phyloP scores from a whole-genome alignment of 306 rosid genomes.

The Crotalaria pallida region DNA sequence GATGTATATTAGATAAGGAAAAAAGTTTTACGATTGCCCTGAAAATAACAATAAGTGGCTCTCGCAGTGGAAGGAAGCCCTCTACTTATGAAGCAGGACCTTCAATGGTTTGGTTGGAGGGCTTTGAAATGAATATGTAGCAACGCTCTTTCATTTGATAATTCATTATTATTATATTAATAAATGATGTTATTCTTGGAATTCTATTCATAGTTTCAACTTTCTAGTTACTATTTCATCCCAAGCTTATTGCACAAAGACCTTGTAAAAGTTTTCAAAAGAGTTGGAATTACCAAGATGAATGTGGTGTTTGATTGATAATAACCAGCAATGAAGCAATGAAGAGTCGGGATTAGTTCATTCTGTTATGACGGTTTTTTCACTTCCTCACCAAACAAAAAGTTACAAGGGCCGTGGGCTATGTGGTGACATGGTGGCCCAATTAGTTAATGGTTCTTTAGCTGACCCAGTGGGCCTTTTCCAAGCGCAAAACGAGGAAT shows the following conservation, averaged over 20 bases:
- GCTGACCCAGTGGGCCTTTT: no score
- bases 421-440: no score
- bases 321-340: no score
- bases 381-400: no score
- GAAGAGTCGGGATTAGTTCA: no score
- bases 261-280: not conserved
- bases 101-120: not conserved
- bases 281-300: no score
- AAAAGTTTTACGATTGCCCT: not conserved
- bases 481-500: no score
- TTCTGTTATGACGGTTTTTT: no score
- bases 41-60: not conserved
- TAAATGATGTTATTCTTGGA: slow-evolving; percentile 16
- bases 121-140: not conserved
- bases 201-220: not conserved
- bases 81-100: no score
- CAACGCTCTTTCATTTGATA: not conserved
- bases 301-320: no score
- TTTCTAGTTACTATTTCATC: not conserved
- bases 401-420: no score
- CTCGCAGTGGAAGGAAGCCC: not conserved
- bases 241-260: not conserved
- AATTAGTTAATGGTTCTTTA: no score
- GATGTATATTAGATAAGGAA: not conserved
- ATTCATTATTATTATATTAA: slow-evolving; percentile 16